Evolutionary conservation across 75 land plant genomes (phyloP).

Genomic region (Cupressus sempervirens): DNA sequence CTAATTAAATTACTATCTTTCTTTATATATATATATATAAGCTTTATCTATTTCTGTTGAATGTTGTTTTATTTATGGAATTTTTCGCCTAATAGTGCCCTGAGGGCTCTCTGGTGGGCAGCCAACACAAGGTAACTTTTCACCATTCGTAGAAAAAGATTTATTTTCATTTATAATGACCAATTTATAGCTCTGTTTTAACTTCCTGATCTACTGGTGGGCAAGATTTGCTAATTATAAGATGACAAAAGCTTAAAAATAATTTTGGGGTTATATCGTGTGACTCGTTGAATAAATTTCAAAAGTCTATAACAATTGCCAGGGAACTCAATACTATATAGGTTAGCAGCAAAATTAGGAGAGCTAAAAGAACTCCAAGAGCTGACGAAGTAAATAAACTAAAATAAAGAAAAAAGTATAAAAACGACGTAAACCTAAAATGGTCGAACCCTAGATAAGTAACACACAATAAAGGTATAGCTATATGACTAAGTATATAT

Average conservation of each 20-base stretch:
- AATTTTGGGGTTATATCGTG: background rate
- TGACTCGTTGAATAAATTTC: background rate
- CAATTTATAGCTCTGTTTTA: background rate
- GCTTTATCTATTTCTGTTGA: background rate
- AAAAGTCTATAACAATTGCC: background rate
- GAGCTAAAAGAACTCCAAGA: background rate
- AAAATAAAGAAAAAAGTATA: too few species aligned
- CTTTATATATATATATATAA: too few species aligned
- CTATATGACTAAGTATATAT: background rate
- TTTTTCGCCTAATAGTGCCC: background rate
- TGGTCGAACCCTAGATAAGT: background rate
- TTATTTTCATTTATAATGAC: background rate
- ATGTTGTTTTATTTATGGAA: background rate
- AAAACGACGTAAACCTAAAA: background rate
- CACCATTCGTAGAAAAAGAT: background rate
- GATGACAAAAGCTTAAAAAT: background rate
- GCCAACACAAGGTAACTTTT: background rate
- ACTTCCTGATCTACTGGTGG: background rate
- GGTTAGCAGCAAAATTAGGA: background rate
- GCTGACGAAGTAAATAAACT: background rate
- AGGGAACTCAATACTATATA: background rate
- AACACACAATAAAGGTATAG: background rate
- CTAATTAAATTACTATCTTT: background rate
- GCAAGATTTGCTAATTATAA: background rate
- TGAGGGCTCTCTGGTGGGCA: background rate